Conservation (phyloP, 2,329 filamentous ascomycete species). For the Neofusicoccum umdonicola region DNA sequence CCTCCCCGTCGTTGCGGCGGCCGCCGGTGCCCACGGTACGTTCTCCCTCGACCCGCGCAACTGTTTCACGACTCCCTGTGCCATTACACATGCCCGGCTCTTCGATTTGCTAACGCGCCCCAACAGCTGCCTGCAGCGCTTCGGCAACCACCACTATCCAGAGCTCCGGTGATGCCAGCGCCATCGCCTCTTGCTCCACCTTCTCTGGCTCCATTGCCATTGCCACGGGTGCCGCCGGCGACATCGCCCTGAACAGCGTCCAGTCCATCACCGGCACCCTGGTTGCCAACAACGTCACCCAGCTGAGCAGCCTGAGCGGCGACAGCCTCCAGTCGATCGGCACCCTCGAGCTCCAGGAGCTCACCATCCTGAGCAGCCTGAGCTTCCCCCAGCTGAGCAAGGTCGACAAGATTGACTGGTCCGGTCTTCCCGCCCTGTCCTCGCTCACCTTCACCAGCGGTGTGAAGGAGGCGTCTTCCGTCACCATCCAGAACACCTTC, state of each 20-base stretch:
- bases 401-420: slow-evolving; percentile 68
- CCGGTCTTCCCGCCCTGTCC: slow-evolving; percentile 66
- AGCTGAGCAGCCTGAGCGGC: slow-evolving; percentile 63
- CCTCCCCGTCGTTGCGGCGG: slow-evolving; percentile 55
- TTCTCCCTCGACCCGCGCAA: not conserved
- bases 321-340: slow-evolving; percentile 65
- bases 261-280: slow-evolving; percentile 59
- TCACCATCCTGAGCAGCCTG: slow-evolving; percentile 68
- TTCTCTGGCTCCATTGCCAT: slow-evolving; percentile 69
- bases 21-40: slow-evolving; percentile 53
- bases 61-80: not conserved
- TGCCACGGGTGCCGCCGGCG: slow-evolving; percentile 53
- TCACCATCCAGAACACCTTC: slow-evolving; percentile 83
- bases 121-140: slow-evolving; percentile 37
- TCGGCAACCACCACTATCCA: slow-evolving; percentile 58
- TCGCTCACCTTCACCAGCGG: slow-evolving; percentile 59
- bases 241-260: slow-evolving; percentile 62
- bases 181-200: slow-evolving; percentile 63
- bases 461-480: slow-evolving; percentile 65
- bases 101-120: slow-evolving; percentile 21
- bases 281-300: slow-evolving; percentile 52
- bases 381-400: slow-evolving; percentile 62
- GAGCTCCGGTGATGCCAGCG: slow-evolving; percentile 58
- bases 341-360: slow-evolving; percentile 65
- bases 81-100: not conserved